phyloP scores from a whole-genome alignment of 1,284 basidiomycete species.

The Heterobasidion occidentale region DNA sequence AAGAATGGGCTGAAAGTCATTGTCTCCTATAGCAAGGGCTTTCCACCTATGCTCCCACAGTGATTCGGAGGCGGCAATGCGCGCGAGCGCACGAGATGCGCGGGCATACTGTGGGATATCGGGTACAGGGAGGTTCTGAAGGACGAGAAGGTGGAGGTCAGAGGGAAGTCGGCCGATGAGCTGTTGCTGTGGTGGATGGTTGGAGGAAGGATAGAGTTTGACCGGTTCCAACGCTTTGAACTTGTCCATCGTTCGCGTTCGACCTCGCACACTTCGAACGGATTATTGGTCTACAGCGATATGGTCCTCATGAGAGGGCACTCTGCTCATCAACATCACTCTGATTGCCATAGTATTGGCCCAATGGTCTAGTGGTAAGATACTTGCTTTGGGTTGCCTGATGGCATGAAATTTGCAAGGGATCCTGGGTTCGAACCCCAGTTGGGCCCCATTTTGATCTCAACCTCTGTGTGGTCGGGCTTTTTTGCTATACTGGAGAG shows the following conservation, averaged over 20 bases:
- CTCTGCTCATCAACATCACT: too few relatives aligned
- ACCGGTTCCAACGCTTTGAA: constrained; percentile 72
- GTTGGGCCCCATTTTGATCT: constrained; percentile 23
- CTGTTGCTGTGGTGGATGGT: constrained; percentile 18
- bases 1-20: constrained; percentile 40
- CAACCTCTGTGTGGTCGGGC: background rate
- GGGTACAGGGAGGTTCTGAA: constrained; percentile 66
- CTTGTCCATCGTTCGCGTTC: constrained; percentile 53
- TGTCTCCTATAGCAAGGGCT: constrained; percentile 44
- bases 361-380: constrained; percentile 35
- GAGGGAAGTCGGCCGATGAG: constrained; percentile 73
- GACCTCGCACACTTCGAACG: background rate
- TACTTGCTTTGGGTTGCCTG: constrained; percentile 28
- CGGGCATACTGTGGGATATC: constrained; percentile 74
- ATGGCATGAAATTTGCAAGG: constrained; percentile 19
- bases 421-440: constrained; percentile 32
- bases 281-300: too few relatives aligned
- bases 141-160: constrained; percentile 67
- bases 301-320: background rate
- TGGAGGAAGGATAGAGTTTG: constrained; percentile 43
- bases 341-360: constrained; percentile 7
- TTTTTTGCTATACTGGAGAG: background rate
- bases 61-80: constrained; percentile 60
- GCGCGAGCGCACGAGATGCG: constrained; percentile 54
- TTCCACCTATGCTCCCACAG: constrained; percentile 72